Percentiles rank a stretch among this genome's conserved stretches.
phyloP scores from a whole-genome alignment of 1,284 basidiomycete species.

The Marasmius sp. region DNA sequence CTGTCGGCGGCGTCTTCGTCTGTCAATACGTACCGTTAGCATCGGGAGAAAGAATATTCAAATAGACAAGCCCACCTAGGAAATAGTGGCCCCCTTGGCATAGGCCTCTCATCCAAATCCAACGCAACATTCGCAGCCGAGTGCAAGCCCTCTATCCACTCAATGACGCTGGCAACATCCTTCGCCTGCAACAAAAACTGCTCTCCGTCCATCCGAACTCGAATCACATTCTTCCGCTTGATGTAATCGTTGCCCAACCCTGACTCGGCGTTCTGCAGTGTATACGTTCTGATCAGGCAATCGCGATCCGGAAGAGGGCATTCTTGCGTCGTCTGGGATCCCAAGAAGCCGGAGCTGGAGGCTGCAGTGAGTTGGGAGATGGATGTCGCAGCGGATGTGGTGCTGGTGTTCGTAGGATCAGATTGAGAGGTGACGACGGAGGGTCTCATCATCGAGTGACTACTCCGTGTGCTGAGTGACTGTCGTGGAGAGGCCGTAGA shows the following conservation, averaged over 20 bases:
- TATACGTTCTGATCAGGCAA: constrained; percentile 66
- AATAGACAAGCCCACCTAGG: constrained; percentile 52
- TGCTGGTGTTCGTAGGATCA: not conserved
- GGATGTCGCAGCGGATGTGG: not conserved
- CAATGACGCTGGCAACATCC: constrained; percentile 84
- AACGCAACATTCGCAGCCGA: constrained; percentile 91
- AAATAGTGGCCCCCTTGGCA: constrained; percentile 85
- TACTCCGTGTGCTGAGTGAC: not conserved
- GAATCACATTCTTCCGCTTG: constrained; percentile 94
- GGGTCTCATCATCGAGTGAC: not conserved
- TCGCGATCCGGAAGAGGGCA: constrained; percentile 39
- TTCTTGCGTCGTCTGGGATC: constrained; percentile 5
- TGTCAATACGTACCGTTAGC: constrained; percentile 6
- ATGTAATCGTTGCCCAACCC: constrained; percentile 94
- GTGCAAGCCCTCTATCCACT: constrained; percentile 97
- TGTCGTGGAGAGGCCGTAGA: not conserved
- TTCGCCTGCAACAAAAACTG: constrained; percentile 94
- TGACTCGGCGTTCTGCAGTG: constrained; percentile 88
- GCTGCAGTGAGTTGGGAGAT: constrained; percentile 17
- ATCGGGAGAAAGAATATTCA: constrained; percentile 8
- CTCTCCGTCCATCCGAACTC: constrained; percentile 90
- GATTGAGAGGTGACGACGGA: not conserved
- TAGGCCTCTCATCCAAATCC: constrained; percentile 87
- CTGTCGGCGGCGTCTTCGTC: constrained; percentile 40
- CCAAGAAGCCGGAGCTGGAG: constrained; percentile 14